Conservation (phyloP, 2,329 filamentous ascomycete species). For the Sphaerulina populicola region DNA sequence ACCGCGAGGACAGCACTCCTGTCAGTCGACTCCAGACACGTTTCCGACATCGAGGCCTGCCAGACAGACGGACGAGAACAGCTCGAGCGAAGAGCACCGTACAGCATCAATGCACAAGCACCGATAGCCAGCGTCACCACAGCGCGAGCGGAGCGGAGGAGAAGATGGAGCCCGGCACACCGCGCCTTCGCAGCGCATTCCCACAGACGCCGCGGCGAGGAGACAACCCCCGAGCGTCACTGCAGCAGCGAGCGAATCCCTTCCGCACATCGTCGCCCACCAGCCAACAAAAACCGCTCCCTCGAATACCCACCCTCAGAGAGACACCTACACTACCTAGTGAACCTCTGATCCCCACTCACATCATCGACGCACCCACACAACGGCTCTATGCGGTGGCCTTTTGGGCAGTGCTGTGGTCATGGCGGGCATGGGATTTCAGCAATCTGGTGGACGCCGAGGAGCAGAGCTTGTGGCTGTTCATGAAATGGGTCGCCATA, state of each 20-base stretch:
- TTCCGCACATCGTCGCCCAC: conserved; percentile 13
- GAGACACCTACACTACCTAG: conserved; percentile 18
- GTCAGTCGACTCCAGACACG: too few species aligned
- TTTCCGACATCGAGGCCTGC: too few species aligned
- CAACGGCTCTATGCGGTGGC: conserved; percentile 80
- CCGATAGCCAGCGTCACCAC: neutral
- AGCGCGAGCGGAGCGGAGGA: neutral
- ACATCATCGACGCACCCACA: conserved; percentile 77
- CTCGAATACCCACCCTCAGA: conserved; percentile 20
- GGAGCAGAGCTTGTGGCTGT: conserved; percentile 77
- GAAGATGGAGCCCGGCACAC: conserved; percentile 47
- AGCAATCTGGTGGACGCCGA: conserved; percentile 69
- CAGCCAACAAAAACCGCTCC: conserved; percentile 28
- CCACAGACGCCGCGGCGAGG: conserved; percentile 51
- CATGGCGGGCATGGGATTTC: conserved; percentile 85
- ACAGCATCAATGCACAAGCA: neutral
- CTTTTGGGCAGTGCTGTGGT: conserved; percentile 67
- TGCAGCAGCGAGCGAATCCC: conserved; percentile 7
- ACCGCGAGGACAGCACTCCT: neutral
- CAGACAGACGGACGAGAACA: neutral
- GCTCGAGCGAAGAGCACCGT: neutral
- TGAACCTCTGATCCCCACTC: conserved; percentile 67
- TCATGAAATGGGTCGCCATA: conserved; percentile 85
- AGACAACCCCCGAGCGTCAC: neutral
- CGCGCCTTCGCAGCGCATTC: conserved; percentile 72